phyloP scores from a whole-genome alignment of 805 yeast genomes.

The Metschnikowia colocasiae region DNA sequence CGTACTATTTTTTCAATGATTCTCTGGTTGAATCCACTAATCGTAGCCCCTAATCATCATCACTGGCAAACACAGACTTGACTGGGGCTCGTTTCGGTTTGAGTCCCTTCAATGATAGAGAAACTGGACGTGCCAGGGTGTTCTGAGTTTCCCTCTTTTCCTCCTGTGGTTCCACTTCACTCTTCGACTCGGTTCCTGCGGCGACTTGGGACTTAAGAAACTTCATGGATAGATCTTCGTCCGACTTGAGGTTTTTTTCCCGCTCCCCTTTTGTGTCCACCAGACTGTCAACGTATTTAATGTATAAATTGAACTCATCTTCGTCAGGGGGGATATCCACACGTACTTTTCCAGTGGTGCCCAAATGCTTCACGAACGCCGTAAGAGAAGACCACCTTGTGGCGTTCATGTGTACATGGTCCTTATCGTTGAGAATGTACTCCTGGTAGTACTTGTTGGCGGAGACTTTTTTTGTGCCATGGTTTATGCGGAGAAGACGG shows the following conservation, averaged over 20 bases:
- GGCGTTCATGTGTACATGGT: conserved; percentile 88
- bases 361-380: conserved; percentile 61
- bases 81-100: conserved; percentile 4
- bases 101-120: conserved; percentile 15
- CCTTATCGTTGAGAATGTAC: conserved; percentile 66
- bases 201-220: conserved; percentile 17
- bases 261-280: conserved; percentile 1
- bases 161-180: neutral
- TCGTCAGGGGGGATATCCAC: conserved; percentile 37
- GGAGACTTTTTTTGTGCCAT: conserved; percentile 75
- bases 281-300: conserved; percentile 26
- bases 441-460: conserved; percentile 90
- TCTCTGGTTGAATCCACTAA: too few relatives aligned
- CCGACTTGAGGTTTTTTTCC: conserved; percentile 11
- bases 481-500: conserved; percentile 55
- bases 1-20: too few relatives aligned
- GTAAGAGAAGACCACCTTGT: conserved; percentile 75
- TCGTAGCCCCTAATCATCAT: conserved; percentile 3
- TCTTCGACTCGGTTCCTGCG: conserved; percentile 9
- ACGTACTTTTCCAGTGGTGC: conserved; percentile 50
- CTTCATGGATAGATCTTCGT: conserved; percentile 15
- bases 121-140: conserved; percentile 7
- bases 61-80: conserved; percentile 9
- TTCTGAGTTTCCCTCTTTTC: neutral
- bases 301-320: conserved; percentile 36